phyloP scores from a whole-genome alignment of 2,329 filamentous ascomycete species.

The Triangularia setosa region DNA sequence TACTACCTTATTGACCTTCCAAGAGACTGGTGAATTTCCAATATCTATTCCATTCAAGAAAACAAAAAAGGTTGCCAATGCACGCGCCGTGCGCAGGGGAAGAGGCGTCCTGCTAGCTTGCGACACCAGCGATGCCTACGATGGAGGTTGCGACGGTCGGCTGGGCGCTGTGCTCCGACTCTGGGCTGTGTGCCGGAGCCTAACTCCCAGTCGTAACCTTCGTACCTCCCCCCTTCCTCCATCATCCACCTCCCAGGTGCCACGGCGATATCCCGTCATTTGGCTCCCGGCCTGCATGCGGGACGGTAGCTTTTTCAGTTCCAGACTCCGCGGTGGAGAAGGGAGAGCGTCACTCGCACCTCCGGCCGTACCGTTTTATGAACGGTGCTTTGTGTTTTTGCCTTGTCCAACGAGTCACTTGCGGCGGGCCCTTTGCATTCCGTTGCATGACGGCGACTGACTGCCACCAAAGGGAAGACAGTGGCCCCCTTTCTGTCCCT shows the following conservation, averaged over 20 bases:
- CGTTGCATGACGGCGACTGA: neutral
- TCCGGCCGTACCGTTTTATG: neutral
- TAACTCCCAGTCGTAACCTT: constrained; percentile 5
- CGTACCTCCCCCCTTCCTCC: neutral
- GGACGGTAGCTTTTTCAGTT: neutral
- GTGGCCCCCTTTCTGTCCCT: neutral
- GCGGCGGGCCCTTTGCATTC: neutral
- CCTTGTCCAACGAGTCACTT: neutral
- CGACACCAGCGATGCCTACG: neutral
- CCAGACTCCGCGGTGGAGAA: neutral
- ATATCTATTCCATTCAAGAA: neutral
- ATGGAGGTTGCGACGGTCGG: neutral
- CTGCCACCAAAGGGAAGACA: neutral
- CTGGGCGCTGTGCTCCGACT: constrained; percentile 14
- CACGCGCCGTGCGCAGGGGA: neutral
- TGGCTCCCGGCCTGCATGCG: neutral
- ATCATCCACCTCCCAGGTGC: neutral
- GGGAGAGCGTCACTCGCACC: neutral
- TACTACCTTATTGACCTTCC: neutral
- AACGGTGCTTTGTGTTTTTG: neutral
- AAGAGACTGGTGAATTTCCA: neutral
- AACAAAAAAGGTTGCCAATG: neutral
- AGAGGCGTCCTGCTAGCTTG: neutral
- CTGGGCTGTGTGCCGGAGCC: constrained; percentile 14
- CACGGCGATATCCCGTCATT: neutral